These are phyloP conservation scores for Calonectria hawksworthii DNA, from an alignment of 2,329 filamentous ascomycete species.

Conservation along the genomic window DNA sequence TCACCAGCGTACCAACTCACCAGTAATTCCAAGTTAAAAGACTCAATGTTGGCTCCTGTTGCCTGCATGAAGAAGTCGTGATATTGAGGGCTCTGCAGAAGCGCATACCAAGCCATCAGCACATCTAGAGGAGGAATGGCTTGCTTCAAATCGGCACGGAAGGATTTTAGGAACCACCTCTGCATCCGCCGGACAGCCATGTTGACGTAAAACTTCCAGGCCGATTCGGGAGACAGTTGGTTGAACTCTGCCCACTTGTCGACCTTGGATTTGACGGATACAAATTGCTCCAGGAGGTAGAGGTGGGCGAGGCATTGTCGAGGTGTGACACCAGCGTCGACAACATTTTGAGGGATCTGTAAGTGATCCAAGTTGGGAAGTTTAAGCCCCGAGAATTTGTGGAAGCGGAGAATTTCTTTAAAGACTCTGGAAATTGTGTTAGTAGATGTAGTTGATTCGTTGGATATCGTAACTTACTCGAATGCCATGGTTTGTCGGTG, in stretches of 20 bases:
- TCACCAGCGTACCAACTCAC: constrained; percentile 11
- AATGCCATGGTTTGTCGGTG: not conserved
- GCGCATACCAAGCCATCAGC: constrained; percentile 32
- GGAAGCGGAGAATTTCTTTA: not conserved
- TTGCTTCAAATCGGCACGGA: not conserved
- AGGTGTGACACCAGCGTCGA: constrained; percentile 16
- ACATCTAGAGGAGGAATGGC: constrained; percentile 31
- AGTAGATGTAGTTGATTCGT: not conserved
- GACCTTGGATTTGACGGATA: constrained; percentile 15
- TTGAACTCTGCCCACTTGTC: constrained; percentile 24
- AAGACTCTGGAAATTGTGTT: constrained; percentile 5
- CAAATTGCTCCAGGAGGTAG: constrained; percentile 29
- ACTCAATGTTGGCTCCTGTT: constrained; percentile 4
- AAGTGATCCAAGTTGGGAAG: constrained; percentile 14
- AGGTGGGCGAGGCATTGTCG: constrained; percentile 18
- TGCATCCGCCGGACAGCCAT: constrained; percentile 23
- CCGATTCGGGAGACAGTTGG: not conserved
- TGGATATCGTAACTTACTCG: not conserved
- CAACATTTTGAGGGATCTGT: not conserved
- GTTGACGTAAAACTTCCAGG: constrained; percentile 40
- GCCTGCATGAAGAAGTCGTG: constrained; percentile 10
- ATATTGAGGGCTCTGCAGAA: constrained; percentile 22
- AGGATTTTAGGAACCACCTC: constrained; percentile 28
- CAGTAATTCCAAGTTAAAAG: constrained; percentile 28
- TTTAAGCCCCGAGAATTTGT: not conserved